Base-by-base conservation (phyloP, 169 alveolate species). In the Babesia bigemina region DNA sequence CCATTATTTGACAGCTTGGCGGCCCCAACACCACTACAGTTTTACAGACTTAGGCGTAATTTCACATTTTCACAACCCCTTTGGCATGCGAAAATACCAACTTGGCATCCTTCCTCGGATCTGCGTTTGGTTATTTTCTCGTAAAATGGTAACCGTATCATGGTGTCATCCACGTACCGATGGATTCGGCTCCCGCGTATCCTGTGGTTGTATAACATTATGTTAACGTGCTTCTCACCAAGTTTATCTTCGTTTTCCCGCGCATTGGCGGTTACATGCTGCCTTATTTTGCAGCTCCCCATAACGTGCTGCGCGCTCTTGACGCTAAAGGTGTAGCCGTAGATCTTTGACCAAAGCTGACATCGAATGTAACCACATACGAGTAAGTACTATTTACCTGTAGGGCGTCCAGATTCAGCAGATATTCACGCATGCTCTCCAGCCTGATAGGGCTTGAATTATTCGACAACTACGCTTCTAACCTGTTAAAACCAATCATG, bases 401-500 rank as follows among this genome's bases (percentile, higher is more conserved):
- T 24, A 71, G 63, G 7, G 73, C 48, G n/a, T 57, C 61, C 21
- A 61, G 6, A 26, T 72, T 36, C 81, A 70, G 29, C 75, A 81
- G 22, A 57, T 81, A 72, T 16, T 63, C 76, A n/a, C 75, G 75
- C 59, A 81, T 29, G 47, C 73, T 49, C 24, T 49, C 69, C n/a
- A 81, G 56, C 11, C 88, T 81, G 36, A 19, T 42, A 0, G 28
- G 12, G 22, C 24, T 26, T 33, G 50, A 1, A 33, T 49, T 26
- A 7, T 8, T n/a, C 36, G 19, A 13, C 36, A 2, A 22, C 12
- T 12, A 16, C 22, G 10, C 2, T 12, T 19, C 83, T 9, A 28
- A 81, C 88, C 78, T 62, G 55, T 55, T 44, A 45, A 72, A 81
- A 13, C 85, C 77, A 45, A 72, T 21, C 47, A 62, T 33, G 19